Conservation (phyloP, 2,329 filamentous ascomycete genomes). For the Colletotrichum aenigma region DNA sequence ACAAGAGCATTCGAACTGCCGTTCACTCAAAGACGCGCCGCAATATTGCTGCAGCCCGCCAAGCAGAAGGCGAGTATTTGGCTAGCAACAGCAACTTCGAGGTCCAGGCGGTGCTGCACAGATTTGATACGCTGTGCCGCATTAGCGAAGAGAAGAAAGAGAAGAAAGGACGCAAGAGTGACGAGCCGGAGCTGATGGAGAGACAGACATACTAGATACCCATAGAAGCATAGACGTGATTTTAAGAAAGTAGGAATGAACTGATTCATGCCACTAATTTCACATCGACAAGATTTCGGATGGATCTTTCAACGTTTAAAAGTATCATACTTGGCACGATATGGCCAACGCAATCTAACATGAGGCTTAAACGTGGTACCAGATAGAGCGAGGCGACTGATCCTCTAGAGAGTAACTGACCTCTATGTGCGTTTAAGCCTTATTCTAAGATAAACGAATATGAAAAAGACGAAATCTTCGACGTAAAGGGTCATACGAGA, state of each 20-base stretch:
- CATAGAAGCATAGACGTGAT: no score
- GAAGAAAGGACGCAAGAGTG: background rate
- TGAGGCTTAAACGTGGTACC: background rate
- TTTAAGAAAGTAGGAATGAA: accelerated
- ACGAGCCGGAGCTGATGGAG: background rate
- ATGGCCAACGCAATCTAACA: background rate
- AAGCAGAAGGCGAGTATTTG: conserved; percentile 15
- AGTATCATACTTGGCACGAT: background rate
- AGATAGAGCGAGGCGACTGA: accelerated
- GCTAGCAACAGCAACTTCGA: background rate
- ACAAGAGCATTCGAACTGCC: conserved; percentile 19
- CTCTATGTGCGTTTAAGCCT: background rate
- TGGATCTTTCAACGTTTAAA: background rate
- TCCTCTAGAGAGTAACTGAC: background rate
- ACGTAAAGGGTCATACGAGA: background rate
- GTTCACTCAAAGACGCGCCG: conserved; percentile 15
- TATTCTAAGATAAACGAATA: background rate
- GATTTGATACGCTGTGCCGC: background rate
- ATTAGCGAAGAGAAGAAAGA: background rate
- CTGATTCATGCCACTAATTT: background rate
- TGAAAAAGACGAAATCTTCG: background rate
- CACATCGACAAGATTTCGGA: background rate
- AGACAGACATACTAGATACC: background rate
- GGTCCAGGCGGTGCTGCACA: background rate
- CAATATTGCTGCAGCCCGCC: background rate